Base-by-base conservation (phyloP, 208 protist species). In the Trypanosoma cruzi region DNA sequence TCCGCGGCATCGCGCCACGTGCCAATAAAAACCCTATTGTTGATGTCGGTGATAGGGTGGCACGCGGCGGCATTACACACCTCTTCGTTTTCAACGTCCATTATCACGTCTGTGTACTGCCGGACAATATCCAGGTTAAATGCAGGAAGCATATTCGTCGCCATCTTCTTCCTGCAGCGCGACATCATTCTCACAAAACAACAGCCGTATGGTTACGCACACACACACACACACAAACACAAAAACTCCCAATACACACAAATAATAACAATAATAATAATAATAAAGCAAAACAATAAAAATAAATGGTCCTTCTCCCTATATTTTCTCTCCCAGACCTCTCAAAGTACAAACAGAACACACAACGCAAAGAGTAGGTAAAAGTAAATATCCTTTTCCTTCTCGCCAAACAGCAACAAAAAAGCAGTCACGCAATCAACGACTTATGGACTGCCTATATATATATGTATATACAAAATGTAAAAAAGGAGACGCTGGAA, bases 1-100 rank as follows among this genome's bases (percentile, higher is more conserved):
- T 90, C 66, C 0, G 70, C 52, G 6, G 88, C 86, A 68, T 96
- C 91, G 58, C 79, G 80, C 85, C 86, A 93, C 28, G 82, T 82
- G 29, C 91, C 91, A 34, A 96, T 73, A 34, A 67, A 93, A 10
- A 96, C 56, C 52, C 75, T 76, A 18, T 77, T 55, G 20, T 61
- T 86, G 57, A 96, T 90, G 44, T 82, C 55, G 74, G 71, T 92
- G 18, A 95, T 85, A 2, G 84, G 85, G 57, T 80, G 55, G 64
- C 80, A 90, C 52, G 68, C 53, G 14, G 89, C 89, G 8, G 89
- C 89, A 66, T 85, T 92, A 66, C 84, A 85, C 26, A 86, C 74
- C 57, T 65, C 60, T 50, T 74, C 80, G 7, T 58, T 49, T 11
- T 65, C 56, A 14, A 8, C 37, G 0, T 75, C 26, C n/a, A 44